These are phyloP conservation scores for Diaporthe sp. DNA, from an alignment of 2,329 filamentous ascomycete genomes.

Conservation along the genomic window DNA sequence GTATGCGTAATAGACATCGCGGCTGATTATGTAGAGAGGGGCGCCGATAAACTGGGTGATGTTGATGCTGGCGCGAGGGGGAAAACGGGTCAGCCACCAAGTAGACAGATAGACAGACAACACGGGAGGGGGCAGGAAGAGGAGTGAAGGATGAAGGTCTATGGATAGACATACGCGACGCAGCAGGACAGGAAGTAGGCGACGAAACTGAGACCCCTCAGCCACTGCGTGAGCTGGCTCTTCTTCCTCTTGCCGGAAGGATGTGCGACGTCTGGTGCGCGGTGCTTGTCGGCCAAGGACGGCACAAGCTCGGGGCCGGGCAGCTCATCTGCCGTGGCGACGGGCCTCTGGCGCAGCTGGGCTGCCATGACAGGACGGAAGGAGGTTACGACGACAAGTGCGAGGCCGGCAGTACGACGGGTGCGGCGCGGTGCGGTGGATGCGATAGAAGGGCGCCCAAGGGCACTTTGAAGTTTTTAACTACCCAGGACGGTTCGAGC, in stretches of 20 bases:
- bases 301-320: constrained; percentile 47
- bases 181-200: constrained; percentile 67
- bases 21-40: constrained; percentile 82
- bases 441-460: not conserved
- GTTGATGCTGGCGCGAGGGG: constrained; percentile 65
- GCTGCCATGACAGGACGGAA: constrained; percentile 49
- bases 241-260: constrained; percentile 70
- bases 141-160: not conserved
- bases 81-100: constrained; percentile 1
- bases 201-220: constrained; percentile 66
- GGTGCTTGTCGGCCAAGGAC: constrained; percentile 40
- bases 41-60: constrained; percentile 82
- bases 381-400: not conserved
- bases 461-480: not conserved
- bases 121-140: not conserved
- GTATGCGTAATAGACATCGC: constrained; percentile 85
- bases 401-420: not conserved
- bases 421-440: not conserved
- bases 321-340: constrained; percentile 40
- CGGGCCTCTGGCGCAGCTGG: constrained; percentile 54
- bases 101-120: constrained; percentile 1
- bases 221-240: constrained; percentile 62
- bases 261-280: constrained; percentile 52
- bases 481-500: not conserved
- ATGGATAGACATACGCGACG: constrained; percentile 59